Base-by-base conservation (phyloP, 179 eudicot species). In the Beta corolliflora region DNA sequence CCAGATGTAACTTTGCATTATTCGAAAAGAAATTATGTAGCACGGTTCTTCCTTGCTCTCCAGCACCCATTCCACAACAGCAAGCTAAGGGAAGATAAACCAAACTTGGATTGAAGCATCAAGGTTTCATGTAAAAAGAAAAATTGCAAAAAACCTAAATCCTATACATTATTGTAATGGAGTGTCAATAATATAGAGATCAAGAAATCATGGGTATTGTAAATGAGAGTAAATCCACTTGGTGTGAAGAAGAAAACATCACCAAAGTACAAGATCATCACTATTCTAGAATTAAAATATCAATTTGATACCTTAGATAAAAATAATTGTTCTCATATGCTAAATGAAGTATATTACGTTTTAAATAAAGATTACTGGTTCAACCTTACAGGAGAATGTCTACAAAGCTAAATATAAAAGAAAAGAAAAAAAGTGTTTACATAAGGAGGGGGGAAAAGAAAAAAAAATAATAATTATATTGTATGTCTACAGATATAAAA, bases 71-170 rank as follows among this genome's bases (percentile, higher is more conserved):
- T 29, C 69, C 54, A 67, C 36, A 15, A 73, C 31, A 41, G 31
- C 58, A 80, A 16, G 46, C 29, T 2, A 55, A 75, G 58, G 68
- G 66, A 65, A 76, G 13, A 54, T 66, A 13, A 15, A 52, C 9
- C 54, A 79, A 69, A 58, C 63, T 60, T 65, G 56, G 44, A 72
- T 16, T 44, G 36, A 59, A 71, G 60, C 44, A 70, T 59, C 50
- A 21, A 71, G 50, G 54, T 11, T 64, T 45, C 16, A 46, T 16
- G 68, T 23, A 60, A 10, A 54, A 58, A 68, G 9, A 79, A 1
- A 41, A 15, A 31, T 23, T 3, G 19, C 59, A 64, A 25, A 31
- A 54, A n/a, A n/a, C 54, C 53, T 18, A n/a, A 73, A 12, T 73
- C 16, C 11, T 54, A 6, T 73, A 11, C 60, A 68, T 68, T 68